Evolutionary conservation across 257 asterid species (phyloP).

Genomic region (Anisodus acutangulus): DNA sequence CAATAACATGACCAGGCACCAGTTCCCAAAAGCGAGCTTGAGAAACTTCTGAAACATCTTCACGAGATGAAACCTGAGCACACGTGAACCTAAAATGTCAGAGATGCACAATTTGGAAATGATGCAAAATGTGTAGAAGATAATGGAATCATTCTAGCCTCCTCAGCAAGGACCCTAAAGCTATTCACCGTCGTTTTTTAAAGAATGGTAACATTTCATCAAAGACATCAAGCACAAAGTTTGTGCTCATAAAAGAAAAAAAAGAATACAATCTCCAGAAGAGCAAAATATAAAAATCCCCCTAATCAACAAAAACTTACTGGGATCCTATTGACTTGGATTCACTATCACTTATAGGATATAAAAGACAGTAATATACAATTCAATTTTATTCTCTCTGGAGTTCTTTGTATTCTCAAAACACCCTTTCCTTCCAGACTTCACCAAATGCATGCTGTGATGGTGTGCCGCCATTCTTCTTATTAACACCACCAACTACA

Average conservation of each 20-base stretch:
- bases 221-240: not conserved
- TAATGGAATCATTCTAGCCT: not conserved
- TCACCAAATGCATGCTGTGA: not conserved
- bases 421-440: not conserved
- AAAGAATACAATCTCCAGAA: not conserved
- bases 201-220: not conserved
- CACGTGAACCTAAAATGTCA: not conserved
- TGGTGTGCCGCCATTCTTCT: not conserved
- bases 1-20: conserved; percentile 88
- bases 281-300: not conserved
- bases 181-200: not conserved
- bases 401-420: conserved; percentile 4
- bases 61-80: conserved; percentile 63
- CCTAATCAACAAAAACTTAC: not conserved
- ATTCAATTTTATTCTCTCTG: not conserved
- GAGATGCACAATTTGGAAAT: conserved; percentile 9
- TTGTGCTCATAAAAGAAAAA: not conserved
- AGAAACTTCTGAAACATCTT: conserved; percentile 70
- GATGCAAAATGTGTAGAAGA: not conserved
- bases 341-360: not conserved
- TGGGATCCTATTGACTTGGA: not conserved
- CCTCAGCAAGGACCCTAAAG: not conserved
- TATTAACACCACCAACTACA: not conserved
- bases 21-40: conserved; percentile 93
- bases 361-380: not conserved